Base-by-base conservation (phyloP, 306 rosid species). In the Quercus wislizeni region DNA sequence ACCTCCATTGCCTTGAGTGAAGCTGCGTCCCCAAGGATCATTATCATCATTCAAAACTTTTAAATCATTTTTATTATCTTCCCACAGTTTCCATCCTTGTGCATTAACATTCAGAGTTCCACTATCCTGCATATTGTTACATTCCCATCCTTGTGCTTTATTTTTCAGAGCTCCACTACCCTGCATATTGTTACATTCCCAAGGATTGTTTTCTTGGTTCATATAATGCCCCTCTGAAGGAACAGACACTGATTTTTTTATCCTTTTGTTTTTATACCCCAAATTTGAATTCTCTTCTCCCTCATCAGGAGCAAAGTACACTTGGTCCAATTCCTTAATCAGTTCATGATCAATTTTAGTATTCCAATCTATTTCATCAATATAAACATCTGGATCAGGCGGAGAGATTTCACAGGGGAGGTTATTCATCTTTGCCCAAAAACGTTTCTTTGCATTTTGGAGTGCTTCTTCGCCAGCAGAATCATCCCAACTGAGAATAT, bases 401-500 rank as follows among this genome's bases (percentile, higher is more conserved):
- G 61, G 80, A 73, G 83, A 54, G 80, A 76, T 73, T 41, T 89
- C 89, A 76, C 85, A 82, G 55, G 70, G 71, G 21, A 80, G 75
- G 75, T 77, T 87, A 73, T 92, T 91, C 65, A 90, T 80, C 75
- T 84, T 86, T 28, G 87, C 86, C 97, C 97, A 90, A 77, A 83
- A 94, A 55, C 69, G 81, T 25, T 54, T 86, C 79, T 94, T 92
- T 18, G 95, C 97, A 78, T 81, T 90, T 65, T 85, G 91, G 83
- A 91, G 92, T 78, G 92, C 93, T 67, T 90, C 92, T 83, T 92
- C 87, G 8, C 91, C 90, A 58, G 89, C 97, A 72, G 92, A 87
- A 73, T 94, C 97, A 55, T 88, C 82, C 98, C 98, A 94, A 56
- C 83, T 69, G 35, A 83, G 68, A 62, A 92, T 85, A 75, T 82